Evolutionary conservation across 257 asterid species (phyloP).

Genomic region (Datura wrightii): DNA sequence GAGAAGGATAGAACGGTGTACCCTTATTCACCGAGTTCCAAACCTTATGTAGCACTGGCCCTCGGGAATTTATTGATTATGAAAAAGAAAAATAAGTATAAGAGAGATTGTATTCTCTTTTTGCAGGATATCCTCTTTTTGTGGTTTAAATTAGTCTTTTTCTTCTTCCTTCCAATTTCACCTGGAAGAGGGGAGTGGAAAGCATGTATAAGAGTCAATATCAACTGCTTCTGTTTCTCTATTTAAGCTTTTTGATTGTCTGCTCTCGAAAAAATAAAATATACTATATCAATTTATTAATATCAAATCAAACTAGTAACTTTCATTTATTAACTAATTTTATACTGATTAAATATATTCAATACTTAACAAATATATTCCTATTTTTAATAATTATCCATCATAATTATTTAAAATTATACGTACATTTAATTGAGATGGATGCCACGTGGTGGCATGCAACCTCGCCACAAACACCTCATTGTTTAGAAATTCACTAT

Average conservation of each 20-base stretch:
- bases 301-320: too few relatives aligned
- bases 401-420: too few relatives aligned
- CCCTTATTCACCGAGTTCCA: background rate
- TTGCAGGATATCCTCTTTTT: background rate
- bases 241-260: background rate
- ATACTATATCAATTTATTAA: too few relatives aligned
- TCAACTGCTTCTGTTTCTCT: background rate
- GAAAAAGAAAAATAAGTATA: background rate
- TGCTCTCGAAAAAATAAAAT: too few relatives aligned
- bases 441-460: too few relatives aligned
- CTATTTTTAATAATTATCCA: too few relatives aligned
- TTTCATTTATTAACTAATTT: too few relatives aligned
- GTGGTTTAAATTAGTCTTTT: background rate
- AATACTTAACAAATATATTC: too few relatives aligned
- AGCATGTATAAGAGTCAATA: background rate
- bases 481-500: too few relatives aligned
- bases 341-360: too few relatives aligned
- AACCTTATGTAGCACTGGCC: background rate
- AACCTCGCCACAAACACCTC: too few relatives aligned
- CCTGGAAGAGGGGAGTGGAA: background rate
- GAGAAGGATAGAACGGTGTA: background rate
- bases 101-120: background rate
- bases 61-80: background rate
- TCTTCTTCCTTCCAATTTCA: background rate
- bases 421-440: too few relatives aligned